Evolutionary conservation across 768 basidiomycete species (phyloP), one percentile per base, ranked within the genome.

Genomic region (Panus rudis): DNA sequence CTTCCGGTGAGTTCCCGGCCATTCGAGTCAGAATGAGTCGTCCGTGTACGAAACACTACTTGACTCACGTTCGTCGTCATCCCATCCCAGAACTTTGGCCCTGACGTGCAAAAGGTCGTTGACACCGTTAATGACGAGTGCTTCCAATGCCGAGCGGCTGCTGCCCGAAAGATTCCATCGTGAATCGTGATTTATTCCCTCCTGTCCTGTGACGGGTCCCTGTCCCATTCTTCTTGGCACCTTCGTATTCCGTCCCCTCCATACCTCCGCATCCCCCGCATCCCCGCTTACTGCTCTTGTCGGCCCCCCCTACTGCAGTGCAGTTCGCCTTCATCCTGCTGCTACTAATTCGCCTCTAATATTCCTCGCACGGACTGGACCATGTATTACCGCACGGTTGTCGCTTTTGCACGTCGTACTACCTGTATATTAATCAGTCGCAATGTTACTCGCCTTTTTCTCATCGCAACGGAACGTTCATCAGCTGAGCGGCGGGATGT

Each of bases 81-180:
- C 41, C 27, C 24, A 23, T 21, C 41, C 42, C 55, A 88, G 84
- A 73, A 75, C 53, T 88, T 72, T 60, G 84, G 79, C 4, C 57
- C 66, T 2, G 84, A 87, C 47, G 71, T 88, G 44, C 77, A 88
- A 55, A 70, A 72, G 47, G 76, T 81, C 54, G 59, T 84, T 46
- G 84, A 87, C 63, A 68, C 66, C 31, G 81, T 85, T 52, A 73
- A 85, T 53, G 81, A 86, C 41, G 79, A 67, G 46, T 88, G 84
- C 59, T 79, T 73, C 53, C 73, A 76, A 35, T 88, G 84, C 60
- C 75, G 78, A 27, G 73, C 79, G 44, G 81, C 82, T 8, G 69
- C 68, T 33, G 65, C 62, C 22, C 65, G 64, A 14, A 58, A 55
- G 37, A 32, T 56, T 25, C 57, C 52, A 16, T 25, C 51, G 22